These are phyloP conservation scores for Gonium pectorale DNA, from an alignment of 139 green algal genomes.

Conservation along the genomic window DNA sequence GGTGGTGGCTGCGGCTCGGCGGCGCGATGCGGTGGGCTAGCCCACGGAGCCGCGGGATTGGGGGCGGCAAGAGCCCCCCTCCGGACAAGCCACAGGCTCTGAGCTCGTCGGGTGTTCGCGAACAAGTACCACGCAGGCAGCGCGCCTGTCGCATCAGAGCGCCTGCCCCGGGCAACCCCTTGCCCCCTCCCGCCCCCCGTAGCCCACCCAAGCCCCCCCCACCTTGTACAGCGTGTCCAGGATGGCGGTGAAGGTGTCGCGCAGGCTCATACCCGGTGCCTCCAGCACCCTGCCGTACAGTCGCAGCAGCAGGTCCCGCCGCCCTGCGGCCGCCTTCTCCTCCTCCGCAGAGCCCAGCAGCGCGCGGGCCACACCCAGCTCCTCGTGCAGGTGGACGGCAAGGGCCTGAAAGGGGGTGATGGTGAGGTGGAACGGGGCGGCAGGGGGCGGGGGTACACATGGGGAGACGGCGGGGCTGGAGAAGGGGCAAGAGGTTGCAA, in stretches of 20 bases:
- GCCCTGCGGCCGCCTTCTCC: conserved; percentile 28
- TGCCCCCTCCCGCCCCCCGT: not conserved
- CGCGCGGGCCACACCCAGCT: conserved; percentile 1
- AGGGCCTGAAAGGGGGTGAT: conserved; percentile 10
- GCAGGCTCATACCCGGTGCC: conserved; percentile 23
- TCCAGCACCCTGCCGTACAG: conserved; percentile 42
- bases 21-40: not conserved
- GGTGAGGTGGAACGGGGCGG: not conserved
- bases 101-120: not conserved
- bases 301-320: conserved; percentile 31
- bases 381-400: conserved; percentile 31
- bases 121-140: too few relatives aligned
- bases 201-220: not conserved
- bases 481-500: not conserved
- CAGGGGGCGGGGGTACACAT: not conserved
- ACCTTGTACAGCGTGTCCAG: conserved; percentile 46
- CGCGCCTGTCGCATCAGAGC: too few relatives aligned
- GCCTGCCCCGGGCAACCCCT: too few relatives aligned
- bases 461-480: not conserved
- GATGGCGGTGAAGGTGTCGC: conserved; percentile 26
- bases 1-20: too few relatives aligned
- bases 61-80: too few relatives aligned
- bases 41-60: too few relatives aligned
- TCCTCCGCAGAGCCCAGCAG: not conserved
- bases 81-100: not conserved